Base-by-base conservation (phyloP, 306 rosid genomes). In the Prunus mongolica region DNA sequence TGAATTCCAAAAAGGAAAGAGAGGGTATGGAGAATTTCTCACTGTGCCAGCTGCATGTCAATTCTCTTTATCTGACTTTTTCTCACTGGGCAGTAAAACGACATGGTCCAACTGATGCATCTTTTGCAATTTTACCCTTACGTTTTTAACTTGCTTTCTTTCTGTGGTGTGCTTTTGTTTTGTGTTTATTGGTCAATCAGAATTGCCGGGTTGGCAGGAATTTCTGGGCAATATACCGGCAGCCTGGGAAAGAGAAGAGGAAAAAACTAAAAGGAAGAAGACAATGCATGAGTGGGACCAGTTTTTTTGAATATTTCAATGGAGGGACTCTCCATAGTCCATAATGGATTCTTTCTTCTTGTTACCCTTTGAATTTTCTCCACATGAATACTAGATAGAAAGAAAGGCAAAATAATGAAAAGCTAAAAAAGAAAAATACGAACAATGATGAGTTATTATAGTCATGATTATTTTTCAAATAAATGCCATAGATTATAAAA, bases 11-110 rank as follows among this genome's bases (percentile, higher is more conserved):
- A 54, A 28, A 20, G 51, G 50, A 6, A 41, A 10, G 38, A 51
- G 24, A 10, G 32, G 28, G 16, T 34, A 60, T 24, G 44, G 77
- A 62, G 76, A 45, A 19, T 30, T 34, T 57, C 27, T 41, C 3
- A 44, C 13, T 15, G 27, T 25, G 58, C 14, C 77, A 46, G 30
- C 60, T 60, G 32, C 69, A 28, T 1, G 11, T 41, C 32, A 5
- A 18, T 11, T 67, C 20, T n/a, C 30, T 30, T 15, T 47, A 0
- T 85, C 63, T 58, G 75, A 73, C 60, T 27, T 69, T 77, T 30
- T 49, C 24, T 67, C 69, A 65, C 65, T 45, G 28, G 85, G 75
- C 82, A 65, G 68, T 75, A 84, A 77, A 79, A 73, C 69, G 84
- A 74, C 86, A 76, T 22, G 58, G 66, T 32, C 11, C 41, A 30